phyloP scores from a whole-genome alignment of 345 rosid genomes.

The Salix exigua region DNA sequence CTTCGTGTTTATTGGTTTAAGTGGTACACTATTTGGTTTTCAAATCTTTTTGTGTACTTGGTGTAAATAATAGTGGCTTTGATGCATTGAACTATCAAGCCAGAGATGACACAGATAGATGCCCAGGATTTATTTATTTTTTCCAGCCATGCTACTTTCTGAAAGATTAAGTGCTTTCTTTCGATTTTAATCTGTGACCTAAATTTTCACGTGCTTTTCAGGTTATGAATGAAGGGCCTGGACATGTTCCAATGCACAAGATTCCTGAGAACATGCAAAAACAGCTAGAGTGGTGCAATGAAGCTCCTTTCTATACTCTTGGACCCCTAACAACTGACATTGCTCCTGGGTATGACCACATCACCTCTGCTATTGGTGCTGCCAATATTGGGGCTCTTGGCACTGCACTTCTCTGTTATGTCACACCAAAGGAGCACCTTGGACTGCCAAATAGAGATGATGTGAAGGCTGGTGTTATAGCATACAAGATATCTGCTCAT shows the following conservation, averaged over 20 bases:
- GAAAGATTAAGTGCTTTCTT: not conserved
- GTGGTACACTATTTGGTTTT: not conserved
- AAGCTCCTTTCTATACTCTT: slow-evolving; percentile 97
- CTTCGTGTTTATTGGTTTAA: not conserved
- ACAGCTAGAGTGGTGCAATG: slow-evolving; percentile 98
- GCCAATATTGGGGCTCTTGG: slow-evolving; percentile 99
- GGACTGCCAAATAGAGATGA: slow-evolving; percentile 98
- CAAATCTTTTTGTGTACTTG: not conserved
- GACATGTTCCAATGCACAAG: slow-evolving; percentile 95
- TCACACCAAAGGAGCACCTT: slow-evolving; percentile 97
- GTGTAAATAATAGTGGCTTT: not conserved
- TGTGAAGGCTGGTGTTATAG: slow-evolving; percentile 95
- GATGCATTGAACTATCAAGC: not conserved
- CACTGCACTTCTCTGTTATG: slow-evolving; percentile 97
- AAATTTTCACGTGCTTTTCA: slow-evolving; percentile 17
- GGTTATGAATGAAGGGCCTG: slow-evolving; percentile 99
- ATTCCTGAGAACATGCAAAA: slow-evolving; percentile 99
- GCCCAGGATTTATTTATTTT: not conserved
- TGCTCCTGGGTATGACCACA: slow-evolving; percentile 97
- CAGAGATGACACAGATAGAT: not conserved
- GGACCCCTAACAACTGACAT: slow-evolving; percentile 96
- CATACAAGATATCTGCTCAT: slow-evolving; percentile 95
- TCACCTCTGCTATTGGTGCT: slow-evolving; percentile 98
- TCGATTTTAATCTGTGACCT: not conserved
- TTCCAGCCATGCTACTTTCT: not conserved